These are phyloP conservation scores for Talaromyces marneffei DNA, from an alignment of 2,329 filamentous ascomycete genomes.

Conservation along the genomic window DNA sequence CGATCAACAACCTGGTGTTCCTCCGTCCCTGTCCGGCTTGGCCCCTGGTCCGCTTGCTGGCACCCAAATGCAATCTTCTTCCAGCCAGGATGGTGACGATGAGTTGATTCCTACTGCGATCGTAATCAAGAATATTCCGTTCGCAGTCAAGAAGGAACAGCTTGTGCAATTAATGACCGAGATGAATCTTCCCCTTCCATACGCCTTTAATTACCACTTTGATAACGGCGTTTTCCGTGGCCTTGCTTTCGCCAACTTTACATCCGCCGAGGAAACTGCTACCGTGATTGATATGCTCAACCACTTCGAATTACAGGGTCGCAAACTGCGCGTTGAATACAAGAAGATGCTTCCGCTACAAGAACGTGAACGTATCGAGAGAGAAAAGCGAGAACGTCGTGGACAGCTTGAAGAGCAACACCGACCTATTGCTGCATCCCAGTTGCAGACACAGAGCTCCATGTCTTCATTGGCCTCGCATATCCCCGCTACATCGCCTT, in stretches of 20 bases:
- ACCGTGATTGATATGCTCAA: constrained; percentile 92
- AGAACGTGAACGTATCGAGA: constrained; percentile 90
- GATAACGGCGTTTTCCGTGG: constrained; percentile 96
- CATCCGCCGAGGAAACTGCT: constrained; percentile 87
- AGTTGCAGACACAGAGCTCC: constrained; percentile 78
- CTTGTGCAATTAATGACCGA: constrained; percentile 91
- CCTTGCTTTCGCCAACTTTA: constrained; percentile 96
- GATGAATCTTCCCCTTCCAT: constrained; percentile 85
- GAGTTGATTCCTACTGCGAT: constrained; percentile 97
- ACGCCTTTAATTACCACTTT: constrained; percentile 99
- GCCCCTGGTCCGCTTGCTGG: constrained; percentile 11
- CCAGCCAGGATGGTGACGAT: constrained; percentile 50
- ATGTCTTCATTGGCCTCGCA: constrained; percentile 69
- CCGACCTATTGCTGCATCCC: constrained; percentile 58
- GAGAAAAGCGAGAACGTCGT: constrained; percentile 91
- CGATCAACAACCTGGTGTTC: constrained; percentile 49
- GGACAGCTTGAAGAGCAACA: constrained; percentile 97
- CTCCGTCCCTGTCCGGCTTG: constrained; percentile 7
- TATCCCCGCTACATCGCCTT: constrained; percentile 59
- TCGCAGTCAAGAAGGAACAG: constrained; percentile 95
- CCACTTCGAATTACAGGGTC: constrained; percentile 87
- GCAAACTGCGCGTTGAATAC: constrained; percentile 94
- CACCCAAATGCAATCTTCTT: constrained; percentile 26
- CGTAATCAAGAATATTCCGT: constrained; percentile 99
- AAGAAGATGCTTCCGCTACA: constrained; percentile 98